phyloP scores from a whole-genome alignment of 805 yeast species.

The Huiozyma naganishii region DNA sequence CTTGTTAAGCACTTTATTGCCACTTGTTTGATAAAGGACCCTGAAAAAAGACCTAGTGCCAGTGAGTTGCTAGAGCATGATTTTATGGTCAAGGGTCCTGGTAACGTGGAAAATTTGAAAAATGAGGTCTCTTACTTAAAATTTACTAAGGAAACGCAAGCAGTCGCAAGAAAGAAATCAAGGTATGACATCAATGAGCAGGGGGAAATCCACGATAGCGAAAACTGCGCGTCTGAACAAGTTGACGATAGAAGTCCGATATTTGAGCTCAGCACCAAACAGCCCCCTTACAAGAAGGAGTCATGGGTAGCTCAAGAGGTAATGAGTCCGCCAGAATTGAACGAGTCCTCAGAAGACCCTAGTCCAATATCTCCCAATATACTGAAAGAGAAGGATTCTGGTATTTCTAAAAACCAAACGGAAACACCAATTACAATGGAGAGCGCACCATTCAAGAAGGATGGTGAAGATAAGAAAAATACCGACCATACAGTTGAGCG shows the following conservation, averaged over 20 bases:
- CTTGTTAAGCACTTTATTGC: slow-evolving; percentile 44
- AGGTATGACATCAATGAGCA: not conserved
- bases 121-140: slow-evolving; percentile 31
- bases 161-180: not conserved
- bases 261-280: no score
- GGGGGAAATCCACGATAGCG: not conserved
- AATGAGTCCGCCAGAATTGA: not conserved
- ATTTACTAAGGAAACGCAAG: slow-evolving; percentile 10
- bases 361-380: slow-evolving; percentile 9
- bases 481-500: not conserved
- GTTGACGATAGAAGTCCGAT: not conserved
- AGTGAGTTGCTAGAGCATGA: slow-evolving; percentile 34
- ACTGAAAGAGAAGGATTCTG: not conserved
- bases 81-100: slow-evolving; percentile 2
- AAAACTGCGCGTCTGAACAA: not conserved
- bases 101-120: slow-evolving; percentile 29
- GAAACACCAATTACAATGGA: slow-evolving; percentile 12
- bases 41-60: slow-evolving; percentile 55
- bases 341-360: not conserved
- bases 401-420: slow-evolving; percentile 4
- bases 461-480: not conserved
- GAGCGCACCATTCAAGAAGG: slow-evolving; percentile 14
- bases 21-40: slow-evolving; percentile 58
- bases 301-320: not conserved
- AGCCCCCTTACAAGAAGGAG: no score